These are phyloP conservation scores for Ogataea glucozyma DNA, from an alignment of 805 yeast genomes.

Conservation along the genomic window DNA sequence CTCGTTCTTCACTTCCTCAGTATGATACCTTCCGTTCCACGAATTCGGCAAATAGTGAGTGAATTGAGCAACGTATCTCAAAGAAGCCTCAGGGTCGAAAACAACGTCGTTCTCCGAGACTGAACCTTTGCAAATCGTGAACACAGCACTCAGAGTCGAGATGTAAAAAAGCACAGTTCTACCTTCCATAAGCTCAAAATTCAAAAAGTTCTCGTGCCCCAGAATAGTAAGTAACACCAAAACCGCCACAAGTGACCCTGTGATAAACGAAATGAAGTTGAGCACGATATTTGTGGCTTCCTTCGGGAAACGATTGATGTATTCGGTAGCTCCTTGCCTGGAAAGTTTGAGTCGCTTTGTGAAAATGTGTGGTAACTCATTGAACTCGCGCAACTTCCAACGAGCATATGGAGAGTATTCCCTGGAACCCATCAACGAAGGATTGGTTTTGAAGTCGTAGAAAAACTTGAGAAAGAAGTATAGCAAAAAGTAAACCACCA, in stretches of 20 bases:
- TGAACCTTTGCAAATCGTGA: constrained; percentile 79
- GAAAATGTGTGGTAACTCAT: constrained; percentile 89
- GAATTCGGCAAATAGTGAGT: constrained; percentile 88
- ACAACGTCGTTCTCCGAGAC: constrained; percentile 61
- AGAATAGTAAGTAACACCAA: constrained; percentile 72
- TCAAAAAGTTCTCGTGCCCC: constrained; percentile 89
- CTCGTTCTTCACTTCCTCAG: constrained; percentile 79
- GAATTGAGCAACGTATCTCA: constrained; percentile 75
- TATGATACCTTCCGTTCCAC: constrained; percentile 86
- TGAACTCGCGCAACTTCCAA: constrained; percentile 93
- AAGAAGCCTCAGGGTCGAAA: constrained; percentile 92
- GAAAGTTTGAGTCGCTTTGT: constrained; percentile 76
- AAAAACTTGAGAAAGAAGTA: constrained; percentile 88
- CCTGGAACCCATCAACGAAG: constrained; percentile 76
- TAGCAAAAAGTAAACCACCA: constrained; percentile 78
- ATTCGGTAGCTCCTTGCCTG: constrained; percentile 74
- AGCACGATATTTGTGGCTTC: constrained; percentile 59
- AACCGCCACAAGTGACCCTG: constrained; percentile 89
- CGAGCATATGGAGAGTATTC: constrained; percentile 93
- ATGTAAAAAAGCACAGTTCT: constrained; percentile 84
- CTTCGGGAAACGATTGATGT: constrained; percentile 90
- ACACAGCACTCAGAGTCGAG: constrained; percentile 81
- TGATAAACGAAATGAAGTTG: constrained; percentile 67
- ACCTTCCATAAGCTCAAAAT: constrained; percentile 83
- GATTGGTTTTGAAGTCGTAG: constrained; percentile 88